A percentile compares a stretch with the other conserved stretches of the same genome.
These are phyloP conservation scores for Ophiocordyceps unilateralis DNA, from an alignment of 2,329 filamentous ascomycete genomes.

Conservation along the genomic window DNA sequence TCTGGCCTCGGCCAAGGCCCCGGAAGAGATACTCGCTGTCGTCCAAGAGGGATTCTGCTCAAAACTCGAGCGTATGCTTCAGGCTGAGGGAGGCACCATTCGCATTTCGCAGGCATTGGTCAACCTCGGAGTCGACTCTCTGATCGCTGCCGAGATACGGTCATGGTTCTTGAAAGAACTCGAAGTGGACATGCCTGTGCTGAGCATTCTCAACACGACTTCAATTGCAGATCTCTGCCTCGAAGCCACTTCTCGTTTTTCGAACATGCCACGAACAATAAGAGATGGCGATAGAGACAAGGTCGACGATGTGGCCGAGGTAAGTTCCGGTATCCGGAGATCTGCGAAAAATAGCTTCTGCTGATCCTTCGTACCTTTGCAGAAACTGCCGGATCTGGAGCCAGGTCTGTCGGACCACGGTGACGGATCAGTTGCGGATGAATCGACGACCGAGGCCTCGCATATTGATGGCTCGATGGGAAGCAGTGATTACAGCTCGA, in stretches of 20 bases:
- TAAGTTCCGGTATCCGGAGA: background rate
- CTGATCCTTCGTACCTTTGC: background rate
- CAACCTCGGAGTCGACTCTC: slow-evolving; percentile 12
- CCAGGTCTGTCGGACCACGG: too few species aligned
- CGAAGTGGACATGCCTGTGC: slow-evolving; percentile 25
- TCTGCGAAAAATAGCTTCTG: background rate
- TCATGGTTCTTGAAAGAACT: slow-evolving; percentile 30
- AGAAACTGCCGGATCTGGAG: background rate
- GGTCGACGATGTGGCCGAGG: background rate
- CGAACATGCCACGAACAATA: background rate
- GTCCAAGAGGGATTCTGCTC: slow-evolving; percentile 1
- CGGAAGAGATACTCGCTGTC: background rate
- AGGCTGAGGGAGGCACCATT: background rate
- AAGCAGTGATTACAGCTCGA: background rate
- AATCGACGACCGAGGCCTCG: background rate
- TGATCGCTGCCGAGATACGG: slow-evolving; percentile 21
- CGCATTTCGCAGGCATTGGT: background rate
- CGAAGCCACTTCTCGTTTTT: slow-evolving; percentile 1
- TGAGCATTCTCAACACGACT: slow-evolving; percentile 15
- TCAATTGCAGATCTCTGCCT: slow-evolving; percentile 5
- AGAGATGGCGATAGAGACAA: background rate
- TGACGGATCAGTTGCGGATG: background rate
- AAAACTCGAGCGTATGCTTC: slow-evolving; percentile 1
- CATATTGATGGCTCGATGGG: background rate
- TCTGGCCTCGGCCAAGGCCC: background rate